Evolutionary conservation across 2,329 filamentous ascomycete genomes (phyloP).

Genomic region (Xylogone sp.): DNA sequence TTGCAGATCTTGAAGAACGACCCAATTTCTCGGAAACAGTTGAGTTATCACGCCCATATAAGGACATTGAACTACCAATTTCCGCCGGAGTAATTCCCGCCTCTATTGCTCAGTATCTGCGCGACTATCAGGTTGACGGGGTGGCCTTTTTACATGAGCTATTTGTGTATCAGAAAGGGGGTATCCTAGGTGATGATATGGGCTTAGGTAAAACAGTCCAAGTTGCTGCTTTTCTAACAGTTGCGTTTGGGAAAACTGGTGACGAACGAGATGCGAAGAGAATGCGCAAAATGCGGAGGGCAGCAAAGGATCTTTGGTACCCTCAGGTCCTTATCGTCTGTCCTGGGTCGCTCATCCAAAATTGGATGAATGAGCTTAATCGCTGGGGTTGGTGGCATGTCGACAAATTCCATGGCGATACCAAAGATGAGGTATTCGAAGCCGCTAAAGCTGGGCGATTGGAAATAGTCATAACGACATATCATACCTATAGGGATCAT

Average conservation of each 20-base stretch:
- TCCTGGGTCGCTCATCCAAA: constrained; percentile 81
- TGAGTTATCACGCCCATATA: constrained; percentile 65
- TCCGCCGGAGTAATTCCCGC: constrained; percentile 83
- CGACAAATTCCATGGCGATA: constrained; percentile 72
- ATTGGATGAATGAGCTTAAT: constrained; percentile 83
- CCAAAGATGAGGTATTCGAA: constrained; percentile 62
- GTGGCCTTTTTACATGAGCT: constrained; percentile 80
- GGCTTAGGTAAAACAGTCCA: constrained; percentile 96
- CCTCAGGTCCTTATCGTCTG: constrained; percentile 82
- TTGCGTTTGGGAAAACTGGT: constrained; percentile 89
- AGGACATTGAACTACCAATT: constrained; percentile 70
- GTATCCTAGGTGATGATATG: constrained; percentile 92
- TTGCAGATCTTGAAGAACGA: constrained; percentile 61
- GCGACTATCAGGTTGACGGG: constrained; percentile 87
- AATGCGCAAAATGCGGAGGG: constrained; percentile 78
- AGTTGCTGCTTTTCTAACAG: constrained; percentile 86
- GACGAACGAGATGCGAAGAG: constrained; percentile 81
- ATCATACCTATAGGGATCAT: constrained; percentile 81
- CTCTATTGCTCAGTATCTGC: constrained; percentile 83
- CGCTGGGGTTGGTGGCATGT: constrained; percentile 97
- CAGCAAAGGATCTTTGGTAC: constrained; percentile 64
- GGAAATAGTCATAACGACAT: constrained; percentile 94
- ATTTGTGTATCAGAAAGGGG: constrained; percentile 88
- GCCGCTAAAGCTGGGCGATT: constrained; percentile 71
- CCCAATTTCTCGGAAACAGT: constrained; percentile 62